phyloP scores from a whole-genome alignment of 495 filamentous ascomycete genomes.

The Hypoxylon fragiforme region DNA sequence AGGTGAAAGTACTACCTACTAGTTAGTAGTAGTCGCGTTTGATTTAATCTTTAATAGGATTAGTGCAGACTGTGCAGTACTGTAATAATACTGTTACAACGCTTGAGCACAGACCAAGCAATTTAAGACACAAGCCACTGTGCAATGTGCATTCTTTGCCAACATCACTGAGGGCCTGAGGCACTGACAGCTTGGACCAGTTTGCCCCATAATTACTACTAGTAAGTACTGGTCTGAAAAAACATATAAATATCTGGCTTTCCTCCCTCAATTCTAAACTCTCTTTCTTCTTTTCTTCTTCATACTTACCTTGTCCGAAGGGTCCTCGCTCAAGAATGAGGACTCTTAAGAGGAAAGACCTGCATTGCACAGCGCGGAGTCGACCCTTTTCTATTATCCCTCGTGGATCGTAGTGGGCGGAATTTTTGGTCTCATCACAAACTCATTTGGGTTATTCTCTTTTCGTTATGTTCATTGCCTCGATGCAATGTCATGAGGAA shows the following conservation, averaged over 20 bases:
- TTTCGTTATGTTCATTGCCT: constrained; percentile 35
- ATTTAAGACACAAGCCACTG: too few species aligned
- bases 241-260: constrained; percentile 25
- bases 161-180: too few species aligned
- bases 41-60: background rate
- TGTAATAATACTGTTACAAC: too few species aligned
- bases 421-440: constrained; percentile 37
- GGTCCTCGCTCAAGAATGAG: constrained; percentile 63
- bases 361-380: constrained; percentile 82
- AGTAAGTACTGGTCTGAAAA: background rate
- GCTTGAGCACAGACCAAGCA: too few species aligned
- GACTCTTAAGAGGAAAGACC: constrained; percentile 63
- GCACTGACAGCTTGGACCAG: background rate
- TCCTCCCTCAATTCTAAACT: constrained; percentile 4
- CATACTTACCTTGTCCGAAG: constrained; percentile 78
- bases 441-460: too few species aligned
- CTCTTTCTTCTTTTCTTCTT: constrained; percentile 55
- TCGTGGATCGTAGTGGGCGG: constrained; percentile 62
- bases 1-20: too few species aligned
- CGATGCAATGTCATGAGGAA: constrained; percentile 35
- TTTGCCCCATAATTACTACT: background rate
- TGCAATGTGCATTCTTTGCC: too few species aligned
- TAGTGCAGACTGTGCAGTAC: background rate
- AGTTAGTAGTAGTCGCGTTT: background rate
- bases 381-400: constrained; percentile 68